Base-by-base conservation (phyloP, 208 protist genomes). In the Leishmania guyanensis region DNA sequence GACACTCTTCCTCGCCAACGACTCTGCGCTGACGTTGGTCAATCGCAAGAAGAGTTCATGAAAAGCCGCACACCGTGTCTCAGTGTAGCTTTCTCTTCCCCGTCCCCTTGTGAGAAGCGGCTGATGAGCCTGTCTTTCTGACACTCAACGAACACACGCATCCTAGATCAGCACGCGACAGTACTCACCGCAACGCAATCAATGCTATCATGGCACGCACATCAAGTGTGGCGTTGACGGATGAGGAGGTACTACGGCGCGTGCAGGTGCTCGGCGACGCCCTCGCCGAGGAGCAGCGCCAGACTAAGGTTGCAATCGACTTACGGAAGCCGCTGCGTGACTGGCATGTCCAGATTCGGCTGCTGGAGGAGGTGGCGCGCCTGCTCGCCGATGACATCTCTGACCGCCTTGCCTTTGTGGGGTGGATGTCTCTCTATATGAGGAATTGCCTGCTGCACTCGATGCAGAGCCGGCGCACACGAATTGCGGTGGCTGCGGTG, bases 391-490 rank as follows among this genome's bases (percentile, higher is more conserved):
- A 70, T 9, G 88, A 87, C 75, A 75, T 92, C 3, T 85, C 88
- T 4, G 62, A 51, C 9, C 82, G 78, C 16, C 62, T 76, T 0
- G 76, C 78, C 36, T 92, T 92, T 79, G 68, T 86, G 6, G 84
- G 82, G 3, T 74, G 84, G 64, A 82, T 92, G 72, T 85, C 90
- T 39, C 82, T 86, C n/a, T 91, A 77, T 60, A 46, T 94, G 20
- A 90, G 88, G 73, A 81, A 89, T 29, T 75, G 88, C 22, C 80
- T 95, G 0, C 80, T 86, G 17, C 29, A 71, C 22, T 82, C 88
- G 48, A 74, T 95, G 80, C 84, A 84, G 58, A 91, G 94, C 81
- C 58, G 65, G 29, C 91, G 91, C 33, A 69, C 86, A 0, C 71
- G 58, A 14, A 60, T 89, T 5, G 51, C 74, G 39, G 64, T 66